These are phyloP conservation scores for Blastomyces silverae DNA, from an alignment of 2,329 filamentous ascomycete genomes.

Conservation along the genomic window DNA sequence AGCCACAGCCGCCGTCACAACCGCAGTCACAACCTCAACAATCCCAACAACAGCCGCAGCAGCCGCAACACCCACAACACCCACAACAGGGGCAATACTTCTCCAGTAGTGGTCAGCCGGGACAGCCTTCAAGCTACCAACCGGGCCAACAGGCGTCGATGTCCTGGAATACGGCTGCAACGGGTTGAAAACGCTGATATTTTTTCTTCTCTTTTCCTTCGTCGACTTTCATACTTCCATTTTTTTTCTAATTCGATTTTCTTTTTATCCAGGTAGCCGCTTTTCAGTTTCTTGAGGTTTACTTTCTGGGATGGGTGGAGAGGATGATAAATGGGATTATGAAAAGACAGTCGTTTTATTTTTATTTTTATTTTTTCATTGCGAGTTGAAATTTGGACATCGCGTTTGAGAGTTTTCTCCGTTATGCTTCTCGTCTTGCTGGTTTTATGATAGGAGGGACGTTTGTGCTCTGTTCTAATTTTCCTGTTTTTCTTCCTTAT, in stretches of 20 bases:
- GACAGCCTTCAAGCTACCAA: conserved; percentile 4
- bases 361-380: not conserved
- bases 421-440: not conserved
- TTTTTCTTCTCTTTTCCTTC: not conserved
- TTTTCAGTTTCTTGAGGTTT: conserved; percentile 3
- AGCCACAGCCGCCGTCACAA: conserved; percentile 4
- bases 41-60: conserved; percentile 8
- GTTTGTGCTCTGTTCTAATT: not conserved
- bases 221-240: not conserved
- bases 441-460: not conserved
- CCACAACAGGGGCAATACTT: conserved; percentile 10
- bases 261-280: not conserved
- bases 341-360: not conserved
- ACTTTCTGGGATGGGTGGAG: conserved; percentile 3
- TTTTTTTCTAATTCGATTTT: not conserved
- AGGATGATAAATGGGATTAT: conserved; percentile 5
- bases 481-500: not conserved
- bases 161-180: conserved; percentile 8
- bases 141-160: not conserved
- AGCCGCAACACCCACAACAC: not conserved
- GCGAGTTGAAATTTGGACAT: not conserved
- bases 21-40: conserved; percentile 18
- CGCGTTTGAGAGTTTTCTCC: not conserved
- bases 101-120: not conserved
- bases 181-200: not conserved